These are phyloP conservation scores for Aspergillus glaucus DNA, from an alignment of 2,329 filamentous ascomycete genomes.

Conservation along the genomic window DNA sequence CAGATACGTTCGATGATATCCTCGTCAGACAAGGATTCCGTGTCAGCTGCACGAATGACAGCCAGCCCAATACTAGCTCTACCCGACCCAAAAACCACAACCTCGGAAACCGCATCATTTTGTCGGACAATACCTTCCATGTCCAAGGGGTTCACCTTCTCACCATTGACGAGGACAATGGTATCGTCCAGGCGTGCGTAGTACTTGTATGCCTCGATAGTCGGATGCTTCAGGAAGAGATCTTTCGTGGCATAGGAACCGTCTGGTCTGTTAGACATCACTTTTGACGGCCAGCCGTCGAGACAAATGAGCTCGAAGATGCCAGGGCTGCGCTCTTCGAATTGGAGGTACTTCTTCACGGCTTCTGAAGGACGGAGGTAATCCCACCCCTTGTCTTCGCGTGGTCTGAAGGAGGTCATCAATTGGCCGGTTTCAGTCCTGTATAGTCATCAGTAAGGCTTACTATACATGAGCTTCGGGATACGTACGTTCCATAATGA, in stretches of 20 bases:
- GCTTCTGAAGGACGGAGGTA: conserved; percentile 46
- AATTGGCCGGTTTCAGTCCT: conserved; percentile 57
- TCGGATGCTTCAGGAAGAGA: conserved; percentile 42
- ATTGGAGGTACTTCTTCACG: conserved; percentile 39
- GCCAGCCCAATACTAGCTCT: conserved; percentile 49
- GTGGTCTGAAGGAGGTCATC: conserved; percentile 53
- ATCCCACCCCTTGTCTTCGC: conserved; percentile 54
- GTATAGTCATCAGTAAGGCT: not conserved
- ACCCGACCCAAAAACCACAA: conserved; percentile 52
- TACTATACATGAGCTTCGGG: too few relatives aligned
- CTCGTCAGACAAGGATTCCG: conserved; percentile 35
- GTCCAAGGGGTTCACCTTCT: conserved; percentile 44
- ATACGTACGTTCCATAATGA: conserved; percentile 52
- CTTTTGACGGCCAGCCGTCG: conserved; percentile 34
- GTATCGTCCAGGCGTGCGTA: conserved; percentile 43
- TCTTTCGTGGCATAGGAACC: conserved; percentile 48
- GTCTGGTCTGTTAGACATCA: conserved; percentile 40
- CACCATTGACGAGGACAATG: conserved; percentile 44
- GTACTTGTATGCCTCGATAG: conserved; percentile 43
- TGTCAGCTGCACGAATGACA: conserved; percentile 46
- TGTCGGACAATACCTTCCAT: conserved; percentile 52
- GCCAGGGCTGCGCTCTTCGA: conserved; percentile 29
- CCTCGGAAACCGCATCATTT: conserved; percentile 49
- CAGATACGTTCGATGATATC: conserved; percentile 46
- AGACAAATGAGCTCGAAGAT: conserved; percentile 32